Evolutionary conservation across 768 basidiomycete species (phyloP).

Genomic region (Rhodocollybia butyracea): DNA sequence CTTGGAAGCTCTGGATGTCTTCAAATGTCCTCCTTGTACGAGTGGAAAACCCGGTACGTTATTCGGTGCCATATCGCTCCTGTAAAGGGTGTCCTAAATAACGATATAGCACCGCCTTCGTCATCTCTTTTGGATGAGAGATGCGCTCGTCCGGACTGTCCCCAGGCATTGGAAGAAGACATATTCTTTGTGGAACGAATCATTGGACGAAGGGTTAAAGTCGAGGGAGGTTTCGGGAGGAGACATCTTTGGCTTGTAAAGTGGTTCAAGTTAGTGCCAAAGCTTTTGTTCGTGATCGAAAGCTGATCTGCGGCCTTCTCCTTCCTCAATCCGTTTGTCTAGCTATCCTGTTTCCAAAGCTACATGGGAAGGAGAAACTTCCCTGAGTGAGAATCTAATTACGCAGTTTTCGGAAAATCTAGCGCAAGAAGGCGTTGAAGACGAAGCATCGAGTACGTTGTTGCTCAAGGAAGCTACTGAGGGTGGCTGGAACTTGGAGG

Average conservation of each 20-base stretch:
- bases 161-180: not conserved
- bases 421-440: not conserved
- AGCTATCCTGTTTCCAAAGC: slow-evolving; percentile 3
- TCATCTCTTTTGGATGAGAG: not conserved
- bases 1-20: not conserved
- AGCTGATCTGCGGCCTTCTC: not conserved
- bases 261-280: slow-evolving; percentile 3
- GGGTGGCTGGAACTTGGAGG: slow-evolving; percentile 6
- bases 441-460: not conserved
- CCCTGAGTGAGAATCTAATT: not conserved
- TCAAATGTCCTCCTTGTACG: slow-evolving; percentile 2
- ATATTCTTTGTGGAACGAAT: slow-evolving; percentile 3
- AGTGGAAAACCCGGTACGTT: not conserved
- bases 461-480: not conserved
- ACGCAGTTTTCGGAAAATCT: not conserved
- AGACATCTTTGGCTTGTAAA: slow-evolving; percentile 3
- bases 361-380: slow-evolving; percentile 4
- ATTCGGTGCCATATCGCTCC: not conserved
- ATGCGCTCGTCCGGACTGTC: slow-evolving; percentile 2
- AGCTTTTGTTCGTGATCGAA: not conserved
- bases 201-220: slow-evolving; percentile 1
- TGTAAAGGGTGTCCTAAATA: not conserved
- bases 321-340: not conserved
- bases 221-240: not conserved
- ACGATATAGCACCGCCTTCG: no score